These are phyloP conservation scores for Nakazawaea molendinolei DNA, from an alignment of 805 yeast species.

Conservation along the genomic window DNA sequence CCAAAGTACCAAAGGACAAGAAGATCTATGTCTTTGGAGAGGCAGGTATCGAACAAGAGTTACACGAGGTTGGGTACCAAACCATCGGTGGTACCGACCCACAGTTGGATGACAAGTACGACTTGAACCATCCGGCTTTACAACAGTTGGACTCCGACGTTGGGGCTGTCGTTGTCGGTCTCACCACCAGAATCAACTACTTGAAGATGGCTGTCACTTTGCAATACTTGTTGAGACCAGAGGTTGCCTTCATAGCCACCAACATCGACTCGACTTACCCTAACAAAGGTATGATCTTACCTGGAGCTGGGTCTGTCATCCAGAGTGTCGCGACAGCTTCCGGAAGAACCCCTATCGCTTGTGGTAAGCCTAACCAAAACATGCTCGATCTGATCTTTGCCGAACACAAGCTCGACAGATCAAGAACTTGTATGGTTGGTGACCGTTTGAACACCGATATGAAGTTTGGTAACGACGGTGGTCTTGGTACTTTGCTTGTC, in stretches of 20 bases:
- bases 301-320: conserved; percentile 93
- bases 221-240: conserved; percentile 66
- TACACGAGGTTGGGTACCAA: conserved; percentile 64
- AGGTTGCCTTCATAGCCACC: conserved; percentile 78
- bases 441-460: conserved; percentile 94
- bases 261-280: conserved; percentile 96
- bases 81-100: conserved; percentile 84
- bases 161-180: conserved; percentile 86
- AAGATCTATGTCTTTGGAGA: conserved; percentile 92
- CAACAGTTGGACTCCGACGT: conserved; percentile 60
- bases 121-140: conserved; percentile 47
- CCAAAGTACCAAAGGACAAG: conserved; percentile 63
- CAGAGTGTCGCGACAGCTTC: conserved; percentile 68
- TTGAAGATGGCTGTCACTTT: conserved; percentile 74
- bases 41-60: conserved; percentile 75
- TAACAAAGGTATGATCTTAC: conserved; percentile 72
- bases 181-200: conserved; percentile 73
- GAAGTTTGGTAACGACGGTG: conserved; percentile 84
- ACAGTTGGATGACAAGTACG: conserved; percentile 43
- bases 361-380: conserved; percentile 87
- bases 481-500: conserved; percentile 80
- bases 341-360: conserved; percentile 79
- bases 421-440: conserved; percentile 83
- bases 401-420: conserved; percentile 47
- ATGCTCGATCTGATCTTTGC: conserved; percentile 89